A percentile compares a stretch with the other conserved stretches of the same genome.
phyloP scores from a whole-genome alignment of 1,139 yeast species.

The Yarrowia galli region DNA sequence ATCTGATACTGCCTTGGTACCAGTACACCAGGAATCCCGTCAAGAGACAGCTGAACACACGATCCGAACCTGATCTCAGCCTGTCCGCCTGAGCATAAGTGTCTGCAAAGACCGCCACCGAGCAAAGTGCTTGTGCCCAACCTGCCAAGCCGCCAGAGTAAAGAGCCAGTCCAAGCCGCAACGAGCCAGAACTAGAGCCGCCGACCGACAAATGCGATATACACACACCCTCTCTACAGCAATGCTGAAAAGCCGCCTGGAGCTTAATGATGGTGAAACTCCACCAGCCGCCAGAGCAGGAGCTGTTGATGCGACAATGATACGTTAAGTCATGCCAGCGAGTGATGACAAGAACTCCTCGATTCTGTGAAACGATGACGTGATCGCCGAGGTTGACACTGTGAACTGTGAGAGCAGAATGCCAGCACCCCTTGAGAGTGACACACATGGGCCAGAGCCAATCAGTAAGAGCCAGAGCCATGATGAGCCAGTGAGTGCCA shows the following conservation, averaged over 20 bases:
- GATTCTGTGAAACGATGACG: slow-evolving; percentile 27
- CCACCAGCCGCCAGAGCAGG: slow-evolving; percentile 7
- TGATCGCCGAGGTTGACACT: slow-evolving; percentile 2
- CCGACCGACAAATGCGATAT: slow-evolving; percentile 14
- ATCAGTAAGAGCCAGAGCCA: slow-evolving; percentile 14
- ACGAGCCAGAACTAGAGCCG: background rate
- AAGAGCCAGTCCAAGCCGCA: background rate
- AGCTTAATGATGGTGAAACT: background rate
- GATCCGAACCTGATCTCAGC: slow-evolving; percentile 11
- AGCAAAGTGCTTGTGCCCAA: slow-evolving; percentile 3
- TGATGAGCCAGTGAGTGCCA: background rate
- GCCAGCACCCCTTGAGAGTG: background rate
- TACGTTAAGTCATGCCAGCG: slow-evolving; percentile 5
- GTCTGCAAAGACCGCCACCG: slow-evolving; percentile 11
- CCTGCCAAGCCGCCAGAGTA: slow-evolving; percentile 20
- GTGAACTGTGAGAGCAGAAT: slow-evolving; percentile 15
- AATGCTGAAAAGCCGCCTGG: slow-evolving; percentile 17
- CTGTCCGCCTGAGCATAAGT: slow-evolving; percentile 5
- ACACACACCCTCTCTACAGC: background rate
- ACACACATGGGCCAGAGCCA: background rate
- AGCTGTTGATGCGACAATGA: background rate
- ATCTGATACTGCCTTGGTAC: slow-evolving; percentile 5
- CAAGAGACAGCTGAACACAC: slow-evolving; percentile 1
- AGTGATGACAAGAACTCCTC: too few species aligned
- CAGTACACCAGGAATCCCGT: slow-evolving; percentile 10